A percentile compares a stretch with the other conserved stretches of the same genome.
Conservation (phyloP, 176 grass and related monocot genomes). For the Aegilops bicornis region DNA sequence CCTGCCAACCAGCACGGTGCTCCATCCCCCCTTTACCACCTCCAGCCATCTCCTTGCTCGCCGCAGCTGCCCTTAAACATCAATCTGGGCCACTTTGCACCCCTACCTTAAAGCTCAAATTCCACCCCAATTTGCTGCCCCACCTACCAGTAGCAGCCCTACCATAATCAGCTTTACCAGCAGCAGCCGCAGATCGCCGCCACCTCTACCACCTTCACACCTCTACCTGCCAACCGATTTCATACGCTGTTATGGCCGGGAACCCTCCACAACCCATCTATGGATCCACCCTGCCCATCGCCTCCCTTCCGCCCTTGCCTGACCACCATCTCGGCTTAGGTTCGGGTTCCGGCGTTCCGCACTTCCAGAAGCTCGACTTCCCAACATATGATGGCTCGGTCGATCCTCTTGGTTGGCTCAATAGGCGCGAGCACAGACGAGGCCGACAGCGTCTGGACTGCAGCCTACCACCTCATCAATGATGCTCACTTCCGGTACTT, state of each 20-base stretch:
- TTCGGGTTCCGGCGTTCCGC: not conserved
- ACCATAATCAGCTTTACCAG: not conserved
- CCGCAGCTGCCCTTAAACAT: not conserved
- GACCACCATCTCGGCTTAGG: not conserved
- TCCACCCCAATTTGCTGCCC: not conserved
- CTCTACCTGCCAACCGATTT: not conserved
- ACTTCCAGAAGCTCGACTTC: not conserved
- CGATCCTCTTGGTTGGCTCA: not conserved
- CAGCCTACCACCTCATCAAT: not conserved
- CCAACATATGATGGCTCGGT: not conserved
- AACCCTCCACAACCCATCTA: not conserved
- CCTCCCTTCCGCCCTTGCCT: not conserved
- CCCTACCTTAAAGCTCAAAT: not conserved
- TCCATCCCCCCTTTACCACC: too few species aligned
- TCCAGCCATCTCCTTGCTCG: not conserved
- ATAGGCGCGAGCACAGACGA: not conserved
- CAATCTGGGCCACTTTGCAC: not conserved
- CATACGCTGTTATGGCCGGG: not conserved
- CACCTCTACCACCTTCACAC: not conserved
- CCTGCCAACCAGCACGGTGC: too few species aligned
- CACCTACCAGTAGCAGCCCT: not conserved
- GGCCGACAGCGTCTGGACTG: not conserved
- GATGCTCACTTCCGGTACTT: not conserved
- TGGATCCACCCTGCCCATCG: not conserved
- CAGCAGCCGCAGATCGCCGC: not conserved